phyloP scores from a whole-genome alignment of 2,329 filamentous ascomycete species.

The Fusarium ramigenum region DNA sequence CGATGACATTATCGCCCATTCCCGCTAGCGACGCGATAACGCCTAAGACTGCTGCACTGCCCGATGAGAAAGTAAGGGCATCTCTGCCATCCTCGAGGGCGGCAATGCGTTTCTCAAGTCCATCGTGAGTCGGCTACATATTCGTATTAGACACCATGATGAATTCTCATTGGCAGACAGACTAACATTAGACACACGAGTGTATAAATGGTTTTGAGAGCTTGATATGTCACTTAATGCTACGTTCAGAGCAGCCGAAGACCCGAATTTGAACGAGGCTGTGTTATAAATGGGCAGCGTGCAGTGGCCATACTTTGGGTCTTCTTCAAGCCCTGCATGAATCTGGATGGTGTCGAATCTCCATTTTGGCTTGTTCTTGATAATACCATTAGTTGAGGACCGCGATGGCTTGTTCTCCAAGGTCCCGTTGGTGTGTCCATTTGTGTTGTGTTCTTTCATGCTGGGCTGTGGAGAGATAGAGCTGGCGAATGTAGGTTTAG shows the following conservation, averaged over 20 bases:
- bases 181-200: neutral
- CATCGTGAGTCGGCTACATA: neutral
- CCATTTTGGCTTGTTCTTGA: neutral
- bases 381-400: accelerated
- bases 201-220: neutral
- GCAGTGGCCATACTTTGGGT: neutral
- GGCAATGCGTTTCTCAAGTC: neutral
- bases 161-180: accelerated
- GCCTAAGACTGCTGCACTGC: neutral
- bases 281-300: neutral
- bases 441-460: neutral
- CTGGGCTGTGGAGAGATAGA: neutral
- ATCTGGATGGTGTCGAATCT: neutral
- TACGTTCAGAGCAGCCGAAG: neutral
- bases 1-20: neutral
- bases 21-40: neutral
- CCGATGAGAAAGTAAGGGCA: neutral
- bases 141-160: neutral
- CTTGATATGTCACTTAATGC: neutral
- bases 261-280: neutral
- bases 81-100: neutral
- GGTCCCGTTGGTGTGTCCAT: neutral
- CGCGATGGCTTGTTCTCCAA: accelerated
- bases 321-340: neutral
- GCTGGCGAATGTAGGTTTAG: neutral